Evolutionary conservation across 192 early-diverging fungal species (phyloP).

Genomic region (Geranomyces michiganensis): DNA sequence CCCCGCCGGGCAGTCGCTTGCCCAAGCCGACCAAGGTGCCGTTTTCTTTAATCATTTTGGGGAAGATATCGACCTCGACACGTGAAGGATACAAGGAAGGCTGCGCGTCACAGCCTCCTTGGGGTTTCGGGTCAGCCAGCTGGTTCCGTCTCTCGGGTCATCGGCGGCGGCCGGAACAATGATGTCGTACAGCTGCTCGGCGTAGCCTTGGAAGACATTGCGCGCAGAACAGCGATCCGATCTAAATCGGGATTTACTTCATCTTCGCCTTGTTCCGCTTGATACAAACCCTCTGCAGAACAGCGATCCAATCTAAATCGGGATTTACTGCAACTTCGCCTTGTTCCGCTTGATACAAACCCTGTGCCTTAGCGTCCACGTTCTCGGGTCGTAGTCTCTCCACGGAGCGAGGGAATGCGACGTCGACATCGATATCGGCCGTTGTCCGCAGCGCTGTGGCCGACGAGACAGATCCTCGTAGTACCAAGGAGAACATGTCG

Average conservation of each 20-base stretch:
- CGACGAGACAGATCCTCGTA: too few species aligned
- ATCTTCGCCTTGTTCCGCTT: background rate
- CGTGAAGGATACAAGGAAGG: too few species aligned
- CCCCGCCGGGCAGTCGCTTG: too few species aligned
- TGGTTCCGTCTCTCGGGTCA: background rate
- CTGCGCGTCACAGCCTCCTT: constrained; percentile 2
- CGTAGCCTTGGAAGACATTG: background rate
- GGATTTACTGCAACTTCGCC: background rate
- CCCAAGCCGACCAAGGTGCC: too few species aligned
- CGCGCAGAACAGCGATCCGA: background rate
- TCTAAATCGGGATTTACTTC: background rate
- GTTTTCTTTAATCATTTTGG: too few species aligned
- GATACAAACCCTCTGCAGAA: background rate
- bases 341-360: too few species aligned
- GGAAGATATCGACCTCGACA: too few species aligned
- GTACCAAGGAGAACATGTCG: constrained; percentile 3
- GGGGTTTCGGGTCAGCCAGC: background rate
- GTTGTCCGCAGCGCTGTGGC: too few species aligned
- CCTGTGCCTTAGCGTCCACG: too few species aligned
- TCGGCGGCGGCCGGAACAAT: background rate
- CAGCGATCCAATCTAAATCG: background rate
- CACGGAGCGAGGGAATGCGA: too few species aligned
- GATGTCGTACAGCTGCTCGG: background rate
- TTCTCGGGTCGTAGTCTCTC: too few species aligned
- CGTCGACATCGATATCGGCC: too few species aligned